These are phyloP conservation scores for Suillus plorans DNA, from an alignment of 768 basidiomycete genomes.

Conservation along the genomic window DNA sequence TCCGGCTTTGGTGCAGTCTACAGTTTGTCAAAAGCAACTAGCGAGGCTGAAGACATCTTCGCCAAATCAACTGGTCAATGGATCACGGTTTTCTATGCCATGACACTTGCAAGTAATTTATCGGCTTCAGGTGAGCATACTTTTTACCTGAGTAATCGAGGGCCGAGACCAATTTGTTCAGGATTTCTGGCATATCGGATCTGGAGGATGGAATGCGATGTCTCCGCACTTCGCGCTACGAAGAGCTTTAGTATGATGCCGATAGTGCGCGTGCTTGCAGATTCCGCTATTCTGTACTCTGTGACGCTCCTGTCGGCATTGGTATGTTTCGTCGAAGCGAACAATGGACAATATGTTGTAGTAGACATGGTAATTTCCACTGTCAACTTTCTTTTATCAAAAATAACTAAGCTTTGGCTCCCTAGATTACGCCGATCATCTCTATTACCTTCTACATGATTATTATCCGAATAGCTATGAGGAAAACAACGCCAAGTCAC, in stretches of 20 bases:
- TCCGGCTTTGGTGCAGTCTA: neutral
- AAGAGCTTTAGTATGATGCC: neutral
- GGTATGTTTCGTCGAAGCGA: neutral
- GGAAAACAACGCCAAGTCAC: neutral
- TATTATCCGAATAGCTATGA: no score
- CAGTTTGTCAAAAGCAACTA: slow-evolving; percentile 4
- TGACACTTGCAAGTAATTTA: slow-evolving; percentile 5
- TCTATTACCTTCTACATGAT: neutral
- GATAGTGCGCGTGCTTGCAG: no score
- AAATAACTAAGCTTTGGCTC: neutral
- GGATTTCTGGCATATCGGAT: neutral
- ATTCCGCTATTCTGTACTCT: neutral
- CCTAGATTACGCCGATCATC: neutral
- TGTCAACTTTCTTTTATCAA: neutral
- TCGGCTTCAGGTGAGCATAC: slow-evolving; percentile 1
- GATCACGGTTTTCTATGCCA: slow-evolving; percentile 7
- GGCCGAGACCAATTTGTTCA: neutral
- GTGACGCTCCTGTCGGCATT: neutral
- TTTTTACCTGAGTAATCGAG: neutral
- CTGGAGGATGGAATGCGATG: neutral
- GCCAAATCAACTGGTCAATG: slow-evolving; percentile 5
- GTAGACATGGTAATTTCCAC: neutral
- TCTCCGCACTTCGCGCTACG: neutral
- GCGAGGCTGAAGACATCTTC: neutral
- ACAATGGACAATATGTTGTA: neutral